These are phyloP conservation scores for Calonectria pseudoturangicola DNA, from an alignment of 2,329 filamentous ascomycete genomes.

Conservation along the genomic window DNA sequence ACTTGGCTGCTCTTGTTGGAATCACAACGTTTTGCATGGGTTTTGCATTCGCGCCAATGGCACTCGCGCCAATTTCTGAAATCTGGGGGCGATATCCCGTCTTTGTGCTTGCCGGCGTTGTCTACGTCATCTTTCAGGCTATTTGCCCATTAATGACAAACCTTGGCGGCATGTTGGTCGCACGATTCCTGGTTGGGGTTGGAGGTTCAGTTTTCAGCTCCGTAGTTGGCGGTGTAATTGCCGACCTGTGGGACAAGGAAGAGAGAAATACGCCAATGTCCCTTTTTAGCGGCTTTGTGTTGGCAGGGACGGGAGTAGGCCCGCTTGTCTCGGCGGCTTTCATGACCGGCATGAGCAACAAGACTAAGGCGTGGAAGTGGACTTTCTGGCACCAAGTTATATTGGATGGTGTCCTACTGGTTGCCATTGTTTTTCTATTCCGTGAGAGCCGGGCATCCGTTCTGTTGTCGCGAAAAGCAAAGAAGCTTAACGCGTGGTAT, in stretches of 20 bases:
- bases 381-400: conserved; percentile 92
- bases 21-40: conserved; percentile 89
- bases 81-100: conserved; percentile 91
- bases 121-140: conserved; percentile 83
- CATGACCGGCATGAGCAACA: conserved; percentile 72
- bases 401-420: conserved; percentile 74
- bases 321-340: conserved; percentile 84
- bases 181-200: conserved; percentile 85
- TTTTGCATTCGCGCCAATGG: conserved; percentile 90
- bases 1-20: conserved; percentile 80
- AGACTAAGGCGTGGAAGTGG: conserved; percentile 82
- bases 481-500: conserved; percentile 85
- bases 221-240: conserved; percentile 94
- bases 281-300: conserved; percentile 85
- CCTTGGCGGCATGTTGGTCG: conserved; percentile 83
- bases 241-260: conserved; percentile 87
- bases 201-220: conserved; percentile 88
- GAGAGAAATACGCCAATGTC: conserved; percentile 93
- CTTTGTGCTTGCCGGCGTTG: conserved; percentile 82
- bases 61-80: conserved; percentile 90
- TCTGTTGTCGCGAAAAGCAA: conserved; percentile 84
- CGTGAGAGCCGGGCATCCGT: conserved; percentile 89
- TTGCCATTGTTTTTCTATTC: conserved; percentile 81
- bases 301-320: conserved; percentile 87
- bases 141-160: conserved; percentile 82